These are phyloP conservation scores for Talaromyces funiculosus DNA, from an alignment of 2,329 filamentous ascomycete species.

Conservation along the genomic window DNA sequence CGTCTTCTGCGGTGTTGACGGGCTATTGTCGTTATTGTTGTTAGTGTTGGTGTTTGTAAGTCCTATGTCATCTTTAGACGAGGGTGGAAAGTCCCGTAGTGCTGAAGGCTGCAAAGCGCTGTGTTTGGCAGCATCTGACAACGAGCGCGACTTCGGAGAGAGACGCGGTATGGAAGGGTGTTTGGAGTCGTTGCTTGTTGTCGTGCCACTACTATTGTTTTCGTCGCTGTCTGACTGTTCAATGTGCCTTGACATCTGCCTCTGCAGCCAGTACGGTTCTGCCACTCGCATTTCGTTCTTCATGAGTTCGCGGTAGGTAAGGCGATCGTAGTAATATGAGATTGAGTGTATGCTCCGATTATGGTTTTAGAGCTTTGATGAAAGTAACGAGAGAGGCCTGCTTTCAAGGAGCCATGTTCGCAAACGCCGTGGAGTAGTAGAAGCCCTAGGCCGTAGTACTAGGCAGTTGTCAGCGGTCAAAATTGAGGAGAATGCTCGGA, in stretches of 20 bases:
- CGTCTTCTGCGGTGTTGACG: slow-evolving; percentile 68
- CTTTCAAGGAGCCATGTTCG: neutral
- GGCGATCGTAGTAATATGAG: neutral
- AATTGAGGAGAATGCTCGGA: neutral
- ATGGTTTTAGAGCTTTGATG: neutral
- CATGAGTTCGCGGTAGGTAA: neutral
- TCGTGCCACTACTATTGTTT: slow-evolving; percentile 2
- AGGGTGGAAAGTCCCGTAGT: slow-evolving; percentile 46
- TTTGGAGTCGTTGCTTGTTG: slow-evolving; percentile 2
- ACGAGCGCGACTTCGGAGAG: slow-evolving; percentile 54
- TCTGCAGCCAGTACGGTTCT: slow-evolving; percentile 14
- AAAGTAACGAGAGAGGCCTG: neutral
- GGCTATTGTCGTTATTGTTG: slow-evolving; percentile 22
- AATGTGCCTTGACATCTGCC: slow-evolving; percentile 10
- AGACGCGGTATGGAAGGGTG: slow-evolving; percentile 19
- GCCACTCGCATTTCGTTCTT: slow-evolving; percentile 9
- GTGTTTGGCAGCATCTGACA: slow-evolving; percentile 60
- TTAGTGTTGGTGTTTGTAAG: slow-evolving; percentile 35
- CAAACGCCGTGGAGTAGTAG: neutral
- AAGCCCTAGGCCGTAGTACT: neutral
- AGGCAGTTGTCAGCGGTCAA: neutral
- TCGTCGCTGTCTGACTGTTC: slow-evolving; percentile 12
- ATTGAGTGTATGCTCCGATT: neutral
- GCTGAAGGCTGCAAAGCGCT: slow-evolving; percentile 57
- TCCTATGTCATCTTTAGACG: slow-evolving; percentile 63